These are phyloP conservation scores for Zalaria obscura DNA, from an alignment of 2,329 filamentous ascomycete genomes.

Conservation along the genomic window DNA sequence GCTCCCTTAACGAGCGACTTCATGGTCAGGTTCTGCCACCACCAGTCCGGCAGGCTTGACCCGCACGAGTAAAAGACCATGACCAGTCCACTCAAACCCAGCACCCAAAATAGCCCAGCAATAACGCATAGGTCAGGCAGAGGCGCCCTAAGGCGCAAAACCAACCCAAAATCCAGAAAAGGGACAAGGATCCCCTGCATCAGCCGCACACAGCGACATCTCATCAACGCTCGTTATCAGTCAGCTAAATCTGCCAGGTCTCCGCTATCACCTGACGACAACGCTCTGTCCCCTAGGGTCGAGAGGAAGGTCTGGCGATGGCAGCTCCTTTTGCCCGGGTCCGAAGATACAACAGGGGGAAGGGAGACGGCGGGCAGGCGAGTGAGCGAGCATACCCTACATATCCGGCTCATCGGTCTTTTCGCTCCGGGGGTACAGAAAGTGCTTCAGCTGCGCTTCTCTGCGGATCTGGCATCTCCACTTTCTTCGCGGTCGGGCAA, in stretches of 20 bases:
- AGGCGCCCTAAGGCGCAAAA: slow-evolving; percentile 5
- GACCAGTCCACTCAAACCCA: slow-evolving; percentile 3
- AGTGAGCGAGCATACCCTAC: slow-evolving; percentile 29
- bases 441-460: slow-evolving; percentile 13
- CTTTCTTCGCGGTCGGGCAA: slow-evolving; percentile 18
- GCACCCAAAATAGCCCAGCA: not conserved
- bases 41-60: not conserved
- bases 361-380: slow-evolving; percentile 13
- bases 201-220: slow-evolving; percentile 8
- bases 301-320: slow-evolving; percentile 4
- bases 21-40: slow-evolving; percentile 8
- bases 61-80: not conserved
- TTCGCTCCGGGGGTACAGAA: slow-evolving; percentile 1
- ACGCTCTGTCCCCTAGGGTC: slow-evolving; percentile 5
- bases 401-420: slow-evolving; percentile 24
- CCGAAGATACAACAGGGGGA: slow-evolving; percentile 19
- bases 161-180: slow-evolving; percentile 17
- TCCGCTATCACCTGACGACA: slow-evolving; percentile 3
- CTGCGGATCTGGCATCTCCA: slow-evolving; percentile 3
- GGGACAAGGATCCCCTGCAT: slow-evolving; percentile 16
- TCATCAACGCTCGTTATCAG: slow-evolving; percentile 15
- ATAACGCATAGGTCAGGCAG: slow-evolving; percentile 1
- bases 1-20: slow-evolving; percentile 9
- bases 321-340: slow-evolving; percentile 12
- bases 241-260: slow-evolving; percentile 2